These are phyloP conservation scores for Trichomonascaceae sp. DNA, from an alignment of 1,139 yeast genomes.

Conservation along the genomic window DNA sequence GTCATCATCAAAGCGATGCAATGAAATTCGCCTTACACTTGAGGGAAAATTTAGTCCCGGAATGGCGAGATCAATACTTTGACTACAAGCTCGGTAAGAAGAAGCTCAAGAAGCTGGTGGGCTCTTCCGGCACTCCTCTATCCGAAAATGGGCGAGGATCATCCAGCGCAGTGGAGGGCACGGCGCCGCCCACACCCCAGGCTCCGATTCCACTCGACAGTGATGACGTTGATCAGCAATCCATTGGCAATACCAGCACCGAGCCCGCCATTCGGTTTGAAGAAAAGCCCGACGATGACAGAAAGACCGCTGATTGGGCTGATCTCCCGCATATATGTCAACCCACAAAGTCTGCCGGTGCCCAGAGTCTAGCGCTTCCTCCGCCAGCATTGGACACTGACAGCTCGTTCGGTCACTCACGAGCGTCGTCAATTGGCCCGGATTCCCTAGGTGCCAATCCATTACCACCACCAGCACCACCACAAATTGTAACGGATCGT, in stretches of 20 bases:
- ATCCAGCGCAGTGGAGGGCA: background rate
- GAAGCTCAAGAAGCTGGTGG: slow-evolving; percentile 32
- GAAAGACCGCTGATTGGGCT: background rate
- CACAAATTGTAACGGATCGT: background rate
- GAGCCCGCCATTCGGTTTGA: slow-evolving; percentile 1
- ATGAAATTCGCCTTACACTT: no score
- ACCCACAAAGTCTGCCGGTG: background rate
- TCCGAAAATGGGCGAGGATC: background rate
- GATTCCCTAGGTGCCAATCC: no score
- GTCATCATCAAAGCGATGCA: no score
- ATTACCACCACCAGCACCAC: no score
- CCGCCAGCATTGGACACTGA: background rate
- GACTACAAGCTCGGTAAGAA: slow-evolving; percentile 61
- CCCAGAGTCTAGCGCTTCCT: background rate
- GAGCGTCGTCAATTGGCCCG: background rate
- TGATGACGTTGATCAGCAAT: background rate
- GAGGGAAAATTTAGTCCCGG: no score
- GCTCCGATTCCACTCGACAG: background rate
- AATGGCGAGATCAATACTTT: slow-evolving; percentile 73
- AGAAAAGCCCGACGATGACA: background rate
- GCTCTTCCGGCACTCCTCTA: background rate
- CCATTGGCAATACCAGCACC: background rate
- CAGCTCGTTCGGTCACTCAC: background rate
- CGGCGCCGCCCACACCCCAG: background rate
- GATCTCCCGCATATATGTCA: background rate